phyloP scores from a whole-genome alignment of 192 early-diverging fungal species.

The Coemansia sp. region DNA sequence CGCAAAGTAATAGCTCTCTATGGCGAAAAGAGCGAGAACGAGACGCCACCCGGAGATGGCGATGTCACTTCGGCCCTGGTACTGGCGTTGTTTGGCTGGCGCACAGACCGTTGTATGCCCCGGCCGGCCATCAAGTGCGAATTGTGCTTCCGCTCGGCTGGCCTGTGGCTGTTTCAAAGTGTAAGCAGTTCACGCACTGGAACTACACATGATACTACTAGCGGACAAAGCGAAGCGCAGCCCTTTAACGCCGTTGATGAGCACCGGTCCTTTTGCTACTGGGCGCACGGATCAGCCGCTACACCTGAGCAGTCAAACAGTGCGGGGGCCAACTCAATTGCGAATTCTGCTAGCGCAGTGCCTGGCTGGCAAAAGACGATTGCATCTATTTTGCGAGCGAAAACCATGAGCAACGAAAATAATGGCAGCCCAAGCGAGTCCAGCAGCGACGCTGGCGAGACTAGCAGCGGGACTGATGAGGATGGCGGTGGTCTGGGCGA shows the following conservation, averaged over 20 bases:
- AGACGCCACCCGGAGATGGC: background rate
- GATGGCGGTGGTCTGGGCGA: background rate
- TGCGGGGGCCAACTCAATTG: background rate
- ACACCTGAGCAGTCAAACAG: background rate
- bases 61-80: constrained; percentile 26
- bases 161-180: constrained; percentile 46
- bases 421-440: constrained; percentile 13
- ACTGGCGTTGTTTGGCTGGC: constrained; percentile 54
- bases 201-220: background rate
- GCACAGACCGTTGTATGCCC: constrained; percentile 20
- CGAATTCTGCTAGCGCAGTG: constrained; percentile 12
- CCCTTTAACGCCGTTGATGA: constrained; percentile 42
- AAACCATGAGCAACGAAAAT: constrained; percentile 21
- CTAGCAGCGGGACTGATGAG: constrained; percentile 1
- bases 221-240: background rate
- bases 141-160: constrained; percentile 45
- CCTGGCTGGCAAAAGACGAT: constrained; percentile 52
- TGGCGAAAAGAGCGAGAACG: background rate
- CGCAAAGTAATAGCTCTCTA: constrained; percentile 1
- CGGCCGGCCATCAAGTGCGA: constrained; percentile 44
- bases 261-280: constrained; percentile 58
- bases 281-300: constrained; percentile 30
- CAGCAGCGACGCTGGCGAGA: constrained; percentile 5
- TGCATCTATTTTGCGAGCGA: constrained; percentile 45
- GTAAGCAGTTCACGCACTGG: background rate